Evolutionary conservation across 352 stramenopile genomes (phyloP).

Genomic region (Globisporangium irregulare): DNA sequence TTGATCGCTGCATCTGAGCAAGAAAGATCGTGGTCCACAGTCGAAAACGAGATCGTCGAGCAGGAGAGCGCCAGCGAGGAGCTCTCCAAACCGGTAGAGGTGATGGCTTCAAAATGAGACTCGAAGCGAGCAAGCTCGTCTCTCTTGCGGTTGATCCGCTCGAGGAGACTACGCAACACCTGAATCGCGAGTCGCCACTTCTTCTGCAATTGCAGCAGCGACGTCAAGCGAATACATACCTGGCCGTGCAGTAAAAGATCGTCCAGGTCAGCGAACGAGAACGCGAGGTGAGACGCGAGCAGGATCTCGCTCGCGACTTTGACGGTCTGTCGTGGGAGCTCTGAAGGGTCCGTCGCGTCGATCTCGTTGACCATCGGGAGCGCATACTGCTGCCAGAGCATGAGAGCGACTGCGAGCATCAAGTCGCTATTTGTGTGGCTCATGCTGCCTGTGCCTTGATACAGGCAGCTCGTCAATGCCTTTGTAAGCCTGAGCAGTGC

Average conservation of each 20-base stretch:
- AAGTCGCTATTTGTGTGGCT: constrained; percentile 30
- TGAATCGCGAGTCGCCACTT: constrained; percentile 32
- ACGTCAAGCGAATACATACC: constrained; percentile 36
- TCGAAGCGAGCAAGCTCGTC: constrained; percentile 31
- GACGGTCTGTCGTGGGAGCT: constrained; percentile 21
- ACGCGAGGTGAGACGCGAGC: constrained; percentile 36
- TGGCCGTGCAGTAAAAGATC: constrained; percentile 50
- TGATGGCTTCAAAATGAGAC: constrained; percentile 33
- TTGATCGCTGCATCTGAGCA: constrained; percentile 15
- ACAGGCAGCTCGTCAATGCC: constrained; percentile 28
- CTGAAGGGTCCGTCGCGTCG: constrained; percentile 22
- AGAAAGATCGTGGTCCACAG: constrained; percentile 6
- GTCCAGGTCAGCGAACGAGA: constrained; percentile 42
- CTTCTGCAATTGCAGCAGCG: constrained; percentile 29
- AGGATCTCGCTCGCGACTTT: constrained; percentile 29
- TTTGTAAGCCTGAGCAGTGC: constrained; percentile 11
- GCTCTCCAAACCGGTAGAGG: not conserved
- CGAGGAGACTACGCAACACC: constrained; percentile 32
- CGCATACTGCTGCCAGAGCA: constrained; percentile 40
- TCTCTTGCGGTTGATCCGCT: constrained; percentile 34
- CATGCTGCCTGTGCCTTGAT: constrained; percentile 20
- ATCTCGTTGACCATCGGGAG: constrained; percentile 30
- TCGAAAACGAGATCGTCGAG: constrained; percentile 38
- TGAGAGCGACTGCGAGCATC: constrained; percentile 27
- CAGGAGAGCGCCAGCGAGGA: constrained; percentile 17